Conservation (phyloP, 352 stramenopile species). For the Phytophthora sp. region DNA sequence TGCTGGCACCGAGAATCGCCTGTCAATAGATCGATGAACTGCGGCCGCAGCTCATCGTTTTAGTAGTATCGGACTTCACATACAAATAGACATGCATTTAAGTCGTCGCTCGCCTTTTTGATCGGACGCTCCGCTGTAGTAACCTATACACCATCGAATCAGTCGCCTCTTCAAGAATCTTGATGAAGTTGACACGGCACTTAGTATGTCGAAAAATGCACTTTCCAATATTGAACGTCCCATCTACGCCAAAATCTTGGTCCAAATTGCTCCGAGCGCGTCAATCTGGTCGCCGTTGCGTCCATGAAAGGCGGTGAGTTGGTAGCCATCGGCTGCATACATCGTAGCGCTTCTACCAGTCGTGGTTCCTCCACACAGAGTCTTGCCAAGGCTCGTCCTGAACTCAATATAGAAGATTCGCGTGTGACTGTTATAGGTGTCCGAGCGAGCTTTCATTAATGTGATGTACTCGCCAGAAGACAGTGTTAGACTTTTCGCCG, state of each 20-base stretch:
- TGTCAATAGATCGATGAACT: too few species aligned
- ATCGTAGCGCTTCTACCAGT: conserved; percentile 38
- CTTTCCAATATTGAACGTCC: too few species aligned
- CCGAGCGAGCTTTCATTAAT: conserved; percentile 51
- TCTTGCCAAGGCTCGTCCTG: conserved; percentile 43
- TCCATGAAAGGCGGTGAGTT: conserved; percentile 60
- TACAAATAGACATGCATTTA: too few species aligned
- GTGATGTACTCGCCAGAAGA: conserved; percentile 49
- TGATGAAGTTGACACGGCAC: too few species aligned
- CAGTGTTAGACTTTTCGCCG: conserved; percentile 40
- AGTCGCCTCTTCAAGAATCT: too few species aligned
- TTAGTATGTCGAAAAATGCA: too few species aligned
- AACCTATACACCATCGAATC: too few species aligned
- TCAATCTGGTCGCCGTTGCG: conserved; percentile 49
- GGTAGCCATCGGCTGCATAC: conserved; percentile 45
- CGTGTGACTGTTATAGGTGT: conserved; percentile 42
- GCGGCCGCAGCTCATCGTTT: too few species aligned
- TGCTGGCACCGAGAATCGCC: too few species aligned
- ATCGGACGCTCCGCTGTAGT: too few species aligned
- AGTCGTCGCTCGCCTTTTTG: too few species aligned
- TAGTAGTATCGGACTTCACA: too few species aligned
- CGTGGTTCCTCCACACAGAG: conserved; percentile 33
- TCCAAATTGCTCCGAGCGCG: conserved; percentile 53
- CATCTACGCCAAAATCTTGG: conserved; percentile 37
- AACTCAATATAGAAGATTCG: conserved; percentile 57